Base-by-base conservation (phyloP, 176 grass and related monocot species). In the Olyra latifolia region DNA sequence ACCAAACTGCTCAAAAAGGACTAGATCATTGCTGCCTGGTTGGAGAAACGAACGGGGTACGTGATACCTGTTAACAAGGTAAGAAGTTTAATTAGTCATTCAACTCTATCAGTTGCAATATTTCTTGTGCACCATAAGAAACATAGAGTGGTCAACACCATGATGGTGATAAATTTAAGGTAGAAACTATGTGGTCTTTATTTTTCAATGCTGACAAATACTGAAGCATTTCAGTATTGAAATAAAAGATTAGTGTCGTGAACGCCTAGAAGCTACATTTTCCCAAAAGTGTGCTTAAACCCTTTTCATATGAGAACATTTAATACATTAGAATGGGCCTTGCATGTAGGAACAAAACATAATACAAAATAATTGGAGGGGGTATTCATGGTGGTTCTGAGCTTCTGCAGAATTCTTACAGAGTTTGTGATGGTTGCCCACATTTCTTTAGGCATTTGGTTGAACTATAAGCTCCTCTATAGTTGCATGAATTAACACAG, bases 391-490 rank as follows among this genome's bases (percentile, higher is more conserved):
- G 38, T 52, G 27, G 8, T 52, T 14, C 15, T 30, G 27, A 74
- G 29, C 44, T 62, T 53, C 10, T 59, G 17, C 39, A 52, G 24
- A 80, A 74, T 72, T 70, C 94, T 47, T 96, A 99, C 93, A 95
- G 74, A 54, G 29, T 76, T 41, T 99, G 97, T 41, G 97, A 99
- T 45, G 97, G 90, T n/a, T 96, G 94, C 17, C 97, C 91, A 59
- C 97, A 99, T 81, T 91, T 96, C 75, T 96, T 96, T 23, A 88
- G 84, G 87, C 97, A 99, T 87, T 99, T 99, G 66, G 5, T 77
- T 1, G 91, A 84, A 76, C 4, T 53, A 28, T 86, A 99, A 72
- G 79, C 1, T 78, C 97, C 97, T 86, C 85, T 93, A 49, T 96
- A 99, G 80, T 87, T 86, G 79, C 97, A 99, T 9, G 84, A 88